These are phyloP conservation scores for Mytilinidion resinicola DNA, from an alignment of 495 filamentous ascomycete genomes.

Conservation along the genomic window DNA sequence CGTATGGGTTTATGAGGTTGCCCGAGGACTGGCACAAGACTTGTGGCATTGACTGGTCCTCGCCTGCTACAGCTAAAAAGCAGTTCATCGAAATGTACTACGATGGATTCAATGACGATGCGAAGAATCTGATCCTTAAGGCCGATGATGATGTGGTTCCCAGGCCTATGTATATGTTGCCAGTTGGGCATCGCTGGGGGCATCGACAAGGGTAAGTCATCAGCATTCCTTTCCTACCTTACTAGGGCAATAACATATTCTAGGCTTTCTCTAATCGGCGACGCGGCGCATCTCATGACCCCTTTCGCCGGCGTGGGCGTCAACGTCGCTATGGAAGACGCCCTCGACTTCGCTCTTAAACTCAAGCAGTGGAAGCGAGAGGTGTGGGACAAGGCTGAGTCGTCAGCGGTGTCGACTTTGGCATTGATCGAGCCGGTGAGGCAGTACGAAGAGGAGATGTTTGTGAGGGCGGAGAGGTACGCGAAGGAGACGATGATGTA, in stretches of 20 bases:
- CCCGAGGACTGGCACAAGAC: too few species aligned
- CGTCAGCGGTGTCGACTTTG: constrained; percentile 22
- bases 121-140: constrained; percentile 9
- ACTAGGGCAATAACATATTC: not conserved
- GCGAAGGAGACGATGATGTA: too few species aligned
- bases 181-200: constrained; percentile 46
- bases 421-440: too few species aligned
- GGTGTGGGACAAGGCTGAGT: constrained; percentile 24
- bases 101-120: constrained; percentile 24
- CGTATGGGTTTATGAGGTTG: too few species aligned
- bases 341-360: constrained; percentile 48
- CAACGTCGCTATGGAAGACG: constrained; percentile 54
- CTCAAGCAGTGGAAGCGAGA: constrained; percentile 28
- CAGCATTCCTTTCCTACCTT: too few species aligned
- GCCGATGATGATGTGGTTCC: constrained; percentile 1
- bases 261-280: constrained; percentile 51
- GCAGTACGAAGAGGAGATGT: constrained; percentile 38
- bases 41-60: too few species aligned
- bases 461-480: constrained; percentile 13
- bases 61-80: too few species aligned
- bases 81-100: constrained; percentile 14
- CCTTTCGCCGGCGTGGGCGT: constrained; percentile 57
- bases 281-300: constrained; percentile 58
- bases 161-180: constrained; percentile 45
- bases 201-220: constrained; percentile 9